These are phyloP conservation scores for Candida schatavii DNA, from an alignment of 805 yeast genomes.

Conservation along the genomic window DNA sequence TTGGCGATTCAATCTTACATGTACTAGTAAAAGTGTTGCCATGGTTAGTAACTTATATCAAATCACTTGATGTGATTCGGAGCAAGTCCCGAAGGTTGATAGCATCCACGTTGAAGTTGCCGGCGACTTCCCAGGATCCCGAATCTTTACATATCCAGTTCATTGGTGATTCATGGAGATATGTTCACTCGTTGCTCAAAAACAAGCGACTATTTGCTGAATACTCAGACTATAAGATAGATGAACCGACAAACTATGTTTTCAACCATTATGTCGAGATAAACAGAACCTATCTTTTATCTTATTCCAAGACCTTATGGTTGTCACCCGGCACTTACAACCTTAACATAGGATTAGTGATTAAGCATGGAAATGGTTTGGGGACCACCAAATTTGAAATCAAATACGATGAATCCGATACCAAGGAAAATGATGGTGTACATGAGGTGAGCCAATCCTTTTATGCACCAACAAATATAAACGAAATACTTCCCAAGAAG, in stretches of 20 bases:
- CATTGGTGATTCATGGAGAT: conserved; percentile 54
- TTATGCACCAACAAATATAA: conserved; percentile 56
- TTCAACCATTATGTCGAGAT: conserved; percentile 46
- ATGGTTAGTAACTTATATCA: conserved; percentile 36
- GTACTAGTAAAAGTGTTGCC: conserved; percentile 35
- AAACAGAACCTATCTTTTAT: conserved; percentile 48
- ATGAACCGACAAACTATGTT: conserved; percentile 45
- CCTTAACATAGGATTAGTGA: conserved; percentile 48
- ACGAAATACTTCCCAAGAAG: conserved; percentile 54
- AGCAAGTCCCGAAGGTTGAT: conserved; percentile 23
- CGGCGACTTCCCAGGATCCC: background rate
- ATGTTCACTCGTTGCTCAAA: conserved; percentile 48
- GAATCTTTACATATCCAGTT: conserved; percentile 12
- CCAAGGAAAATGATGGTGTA: conserved; percentile 21
- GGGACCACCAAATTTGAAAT: conserved; percentile 59
- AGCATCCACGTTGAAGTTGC: conserved; percentile 7
- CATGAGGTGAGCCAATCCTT: conserved; percentile 32
- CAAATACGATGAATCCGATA: conserved; percentile 13
- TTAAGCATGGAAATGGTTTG: conserved; percentile 53
- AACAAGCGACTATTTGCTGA: conserved; percentile 55
- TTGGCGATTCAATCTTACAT: conserved; percentile 34
- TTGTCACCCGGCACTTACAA: conserved; percentile 50
- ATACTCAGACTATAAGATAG: conserved; percentile 39
- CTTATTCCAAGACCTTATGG: conserved; percentile 44
- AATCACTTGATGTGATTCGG: conserved; percentile 37